Evolutionary conservation across 768 basidiomycete genomes (phyloP), one percentile per base, ranked within the genome.

Genomic region (Lactarius trivialis): DNA sequence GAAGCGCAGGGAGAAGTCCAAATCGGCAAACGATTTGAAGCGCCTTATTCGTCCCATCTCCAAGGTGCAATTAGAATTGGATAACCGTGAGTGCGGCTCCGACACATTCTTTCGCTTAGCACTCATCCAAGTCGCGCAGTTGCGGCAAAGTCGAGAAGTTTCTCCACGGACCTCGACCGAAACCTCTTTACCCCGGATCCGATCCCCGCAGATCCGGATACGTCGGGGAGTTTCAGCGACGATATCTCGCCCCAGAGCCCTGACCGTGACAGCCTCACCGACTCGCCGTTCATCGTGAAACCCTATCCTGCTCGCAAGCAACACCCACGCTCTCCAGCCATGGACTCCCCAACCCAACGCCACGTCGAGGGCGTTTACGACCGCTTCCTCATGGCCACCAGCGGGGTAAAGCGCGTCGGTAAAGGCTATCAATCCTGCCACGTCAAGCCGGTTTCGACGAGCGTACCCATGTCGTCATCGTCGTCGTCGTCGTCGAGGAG

Each of bases 401-500:
- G 85, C 2, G 86, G 87, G 30, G 89, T 93, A 43, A 91, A 85
- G 69, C 87, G 89, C 32, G 74, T 88, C 8, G 91, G 91, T 4
- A 85, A 83, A 68, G 90, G 91, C 7, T 91, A 92, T 68, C 88
- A 92, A 72, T 91, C 88, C 2, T 82, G 89, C 56, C 82, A 81
- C 65, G 58, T 74, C 56, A 79, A 76, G 26, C 78, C 82, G 3
- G 69, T 79, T 43, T 72, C 72, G 6, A 76, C 26, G 15, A 54
- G 21, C 32, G 5, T 14, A 9, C 0, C 56, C 4, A 11, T 36
- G 32, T 52, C 45, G 64, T 69, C 57, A 37, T 69, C 34, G 71
- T 45, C 37, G 37, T 69, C 34, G 71, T 45, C 37, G 37, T 37
- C 43, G 67, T 72, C 64, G 67, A 77, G 61, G 62, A 64, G 26